These are phyloP conservation scores for Cyberlindnera maclurae DNA, from an alignment of 805 yeast genomes.

Conservation along the genomic window DNA sequence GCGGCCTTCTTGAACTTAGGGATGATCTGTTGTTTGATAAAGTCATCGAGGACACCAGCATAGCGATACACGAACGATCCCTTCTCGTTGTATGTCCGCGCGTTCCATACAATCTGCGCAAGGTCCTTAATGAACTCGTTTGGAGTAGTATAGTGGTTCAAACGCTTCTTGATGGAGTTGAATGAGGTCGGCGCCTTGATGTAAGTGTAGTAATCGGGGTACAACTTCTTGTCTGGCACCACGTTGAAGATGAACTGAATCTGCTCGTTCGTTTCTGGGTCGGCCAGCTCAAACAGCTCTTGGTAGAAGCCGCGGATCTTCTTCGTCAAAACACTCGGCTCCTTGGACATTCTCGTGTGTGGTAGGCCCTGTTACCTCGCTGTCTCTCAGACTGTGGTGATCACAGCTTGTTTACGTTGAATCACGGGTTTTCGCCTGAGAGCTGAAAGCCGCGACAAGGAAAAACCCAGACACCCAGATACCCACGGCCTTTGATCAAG, in stretches of 20 bases:
- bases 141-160: constrained; percentile 50
- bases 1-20: constrained; percentile 27
- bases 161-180: constrained; percentile 55
- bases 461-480: too few species aligned
- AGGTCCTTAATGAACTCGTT: constrained; percentile 71
- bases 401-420: not conserved
- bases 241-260: constrained; percentile 56
- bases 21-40: constrained; percentile 29
- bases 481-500: too few species aligned
- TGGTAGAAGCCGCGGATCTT: constrained; percentile 27
- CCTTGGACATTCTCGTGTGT: constrained; percentile 13
- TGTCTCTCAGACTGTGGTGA: too few species aligned
- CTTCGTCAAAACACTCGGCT: constrained; percentile 15
- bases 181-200: constrained; percentile 80
- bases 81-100: constrained; percentile 72
- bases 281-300: constrained; percentile 33
- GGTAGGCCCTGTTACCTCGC: not conserved
- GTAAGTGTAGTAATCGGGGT: constrained; percentile 71
- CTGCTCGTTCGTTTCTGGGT: constrained; percentile 30
- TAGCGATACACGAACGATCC: constrained; percentile 60
- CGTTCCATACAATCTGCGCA: constrained; percentile 86
- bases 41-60: constrained; percentile 46
- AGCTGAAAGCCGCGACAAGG: too few species aligned
- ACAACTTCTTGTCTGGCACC: constrained; percentile 62
- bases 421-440: not conserved